phyloP scores from a whole-genome alignment of 2,329 filamentous ascomycete species.

The Aureobasidium namibiae region DNA sequence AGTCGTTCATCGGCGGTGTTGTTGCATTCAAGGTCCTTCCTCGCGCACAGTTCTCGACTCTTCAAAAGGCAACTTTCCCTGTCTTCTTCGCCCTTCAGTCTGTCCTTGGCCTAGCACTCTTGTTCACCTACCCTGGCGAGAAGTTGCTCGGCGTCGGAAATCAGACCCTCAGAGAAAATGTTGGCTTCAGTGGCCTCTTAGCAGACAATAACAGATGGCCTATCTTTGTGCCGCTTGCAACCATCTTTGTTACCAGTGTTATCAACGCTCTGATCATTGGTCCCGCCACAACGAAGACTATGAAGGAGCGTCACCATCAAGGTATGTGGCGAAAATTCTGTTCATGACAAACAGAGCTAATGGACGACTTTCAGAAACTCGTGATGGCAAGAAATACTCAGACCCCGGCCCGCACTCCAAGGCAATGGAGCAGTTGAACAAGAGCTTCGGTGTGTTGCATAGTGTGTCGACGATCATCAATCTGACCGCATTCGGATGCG shows the following conservation, averaged over 20 bases:
- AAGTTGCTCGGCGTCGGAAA: conserved; percentile 21
- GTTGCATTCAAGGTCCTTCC: conserved; percentile 70
- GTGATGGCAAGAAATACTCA: conserved; percentile 81
- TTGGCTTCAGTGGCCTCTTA: conserved; percentile 36
- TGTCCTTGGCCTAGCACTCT: conserved; percentile 61
- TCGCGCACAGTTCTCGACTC: conserved; percentile 68
- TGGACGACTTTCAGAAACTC: conserved; percentile 50
- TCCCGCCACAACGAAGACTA: conserved; percentile 65
- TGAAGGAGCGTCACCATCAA: conserved; percentile 69
- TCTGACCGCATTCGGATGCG: conserved; percentile 58
- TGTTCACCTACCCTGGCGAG: conserved; percentile 71
- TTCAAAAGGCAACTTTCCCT: conserved; percentile 77
- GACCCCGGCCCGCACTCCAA: conserved; percentile 71
- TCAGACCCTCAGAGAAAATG: conserved; percentile 18
- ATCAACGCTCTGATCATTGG: conserved; percentile 64
- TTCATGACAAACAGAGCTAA: neutral
- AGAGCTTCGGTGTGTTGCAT: conserved; percentile 69
- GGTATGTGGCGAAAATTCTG: conserved; percentile 42
- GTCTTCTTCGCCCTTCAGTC: conserved; percentile 85
- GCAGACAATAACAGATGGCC: conserved; percentile 52
- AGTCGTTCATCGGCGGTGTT: conserved; percentile 69
- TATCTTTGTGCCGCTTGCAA: conserved; percentile 60
- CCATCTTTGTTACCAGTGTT: conserved; percentile 62
- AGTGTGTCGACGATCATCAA: conserved; percentile 76
- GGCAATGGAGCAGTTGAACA: conserved; percentile 76